Evolutionary conservation across 257 asterid species (phyloP), one percentile per base, ranked within the genome.

Genomic region (Petunia axillaris): DNA sequence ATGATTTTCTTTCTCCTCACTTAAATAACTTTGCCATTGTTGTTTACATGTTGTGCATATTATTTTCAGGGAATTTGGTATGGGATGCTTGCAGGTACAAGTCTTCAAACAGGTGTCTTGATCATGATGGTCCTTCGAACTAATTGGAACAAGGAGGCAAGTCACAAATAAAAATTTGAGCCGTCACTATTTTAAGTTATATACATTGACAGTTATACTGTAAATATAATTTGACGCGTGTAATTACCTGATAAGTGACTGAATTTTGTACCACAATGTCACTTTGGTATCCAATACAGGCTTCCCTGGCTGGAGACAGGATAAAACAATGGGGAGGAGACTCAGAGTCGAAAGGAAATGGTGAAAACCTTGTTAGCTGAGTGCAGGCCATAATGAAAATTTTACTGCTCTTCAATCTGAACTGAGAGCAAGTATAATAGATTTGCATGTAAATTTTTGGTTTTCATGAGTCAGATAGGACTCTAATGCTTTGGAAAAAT

Each of bases 251-350:
- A 62, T 37, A 8, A 62, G 13, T 25, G 2, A 64, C 44, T 37
- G 10, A 6, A 37, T 36, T 64, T 25, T 25, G 25, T 25, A 25
- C 0, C 25, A 25, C 25, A 25, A 25, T 55, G 39, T 55, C 35
- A 38, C 37, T 15, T 25, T 3, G 38, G 13, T 11, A 46, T 73
- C 4, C 2, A n/a, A 8, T 59, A 8, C n/a, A 89, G 94, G 92
- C 91, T 39, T 81, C 85, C 54, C 81, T 53, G 40, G 91, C 89
- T 4, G 83, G 84, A 71, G 81, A 77, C 66, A 90, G 96, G 78
- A 82, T 90, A 84, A 85, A 57, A 79, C 40, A 9, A 58, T 91
- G 92, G 93, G 89, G 90, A 78, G 89, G 91, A 7, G 89, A 77
- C 73, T 4, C 80, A 37, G 53, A 76, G 43, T 65, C 58, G 38